Percentiles rank a stretch among this genome's conserved stretches.
Evolutionary conservation across 1,139 yeast genomes (phyloP).

Genomic region (Yamadazyma jaroonii): DNA sequence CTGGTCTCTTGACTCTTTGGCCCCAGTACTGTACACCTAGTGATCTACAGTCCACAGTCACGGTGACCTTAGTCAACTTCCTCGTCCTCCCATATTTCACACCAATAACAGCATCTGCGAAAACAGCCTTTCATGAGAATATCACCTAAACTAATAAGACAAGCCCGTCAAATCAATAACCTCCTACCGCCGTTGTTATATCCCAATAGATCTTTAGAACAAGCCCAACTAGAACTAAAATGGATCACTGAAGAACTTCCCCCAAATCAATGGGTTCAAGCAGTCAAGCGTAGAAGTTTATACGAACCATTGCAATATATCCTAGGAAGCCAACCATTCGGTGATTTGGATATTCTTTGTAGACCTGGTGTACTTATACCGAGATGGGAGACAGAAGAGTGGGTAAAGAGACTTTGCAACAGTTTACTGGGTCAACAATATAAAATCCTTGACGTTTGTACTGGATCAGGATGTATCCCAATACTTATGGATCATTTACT

Average conservation of each 20-base stretch:
- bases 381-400: conserved; percentile 94
- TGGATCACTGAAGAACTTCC: conserved; percentile 46
- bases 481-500: conserved; percentile 44
- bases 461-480: conserved; percentile 91
- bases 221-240: conserved; percentile 33
- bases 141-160: conserved; percentile 24
- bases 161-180: conserved; percentile 23
- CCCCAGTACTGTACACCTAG: too few relatives aligned
- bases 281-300: conserved; percentile 37
- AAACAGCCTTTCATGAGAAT: conserved; percentile 18
- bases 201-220: conserved; percentile 26
- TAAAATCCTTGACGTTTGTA: conserved; percentile 67
- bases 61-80: too few relatives aligned
- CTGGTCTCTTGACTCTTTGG: too few relatives aligned
- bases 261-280: conserved; percentile 28
- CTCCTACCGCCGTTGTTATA: conserved; percentile 31
- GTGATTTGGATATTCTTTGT: conserved; percentile 59
- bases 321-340: conserved; percentile 86
- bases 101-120: too few relatives aligned
- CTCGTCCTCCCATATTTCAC: too few relatives aligned
- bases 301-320: conserved; percentile 79
- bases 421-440: conserved; percentile 10
- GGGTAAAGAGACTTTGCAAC: conserved; percentile 42
- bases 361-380: conserved; percentile 75
- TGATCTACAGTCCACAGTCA: too few relatives aligned